These are phyloP conservation scores for Gypsophila paniculata DNA, from an alignment of 179 eudicot species.

Conservation along the genomic window DNA sequence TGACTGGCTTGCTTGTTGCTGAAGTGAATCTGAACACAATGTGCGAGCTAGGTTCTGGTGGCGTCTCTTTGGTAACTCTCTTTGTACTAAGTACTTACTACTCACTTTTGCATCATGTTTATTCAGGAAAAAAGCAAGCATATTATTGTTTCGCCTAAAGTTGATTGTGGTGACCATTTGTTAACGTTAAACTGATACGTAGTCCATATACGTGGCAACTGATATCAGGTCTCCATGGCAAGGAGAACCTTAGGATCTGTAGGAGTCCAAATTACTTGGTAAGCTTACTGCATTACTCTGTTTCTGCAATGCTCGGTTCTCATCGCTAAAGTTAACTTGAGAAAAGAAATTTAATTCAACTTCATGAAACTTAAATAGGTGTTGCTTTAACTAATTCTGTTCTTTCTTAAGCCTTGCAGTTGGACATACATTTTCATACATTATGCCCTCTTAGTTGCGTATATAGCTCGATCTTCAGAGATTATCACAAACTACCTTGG, in stretches of 20 bases:
- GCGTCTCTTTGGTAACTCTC: slow-evolving; percentile 76
- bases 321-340: background rate
- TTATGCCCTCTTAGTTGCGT: slow-evolving; percentile 91
- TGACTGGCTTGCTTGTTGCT: slow-evolving; percentile 80
- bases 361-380: background rate
- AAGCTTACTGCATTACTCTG: slow-evolving; percentile 17
- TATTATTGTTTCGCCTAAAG: background rate
- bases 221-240: slow-evolving; percentile 85
- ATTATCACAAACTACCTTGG: slow-evolving; percentile 76
- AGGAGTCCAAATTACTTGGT: slow-evolving; percentile 89
- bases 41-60: slow-evolving; percentile 92
- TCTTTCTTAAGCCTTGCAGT: slow-evolving; percentile 48
- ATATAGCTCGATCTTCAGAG: slow-evolving; percentile 86
- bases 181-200: background rate
- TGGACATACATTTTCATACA: slow-evolving; percentile 94
- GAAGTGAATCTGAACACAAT: slow-evolving; percentile 94
- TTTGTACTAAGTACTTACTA: background rate
- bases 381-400: slow-evolving; percentile 15
- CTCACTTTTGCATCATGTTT: slow-evolving; percentile 5
- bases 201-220: slow-evolving; percentile 12
- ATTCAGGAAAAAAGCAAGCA: background rate
- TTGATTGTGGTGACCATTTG: background rate
- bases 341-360: background rate
- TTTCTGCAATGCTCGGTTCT: background rate
- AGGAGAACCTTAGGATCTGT: slow-evolving; percentile 75